Evolutionary conservation across 1,284 basidiomycete genomes (phyloP), one percentile per base, ranked within the genome.

Genomic region (Trametes polyzona): DNA sequence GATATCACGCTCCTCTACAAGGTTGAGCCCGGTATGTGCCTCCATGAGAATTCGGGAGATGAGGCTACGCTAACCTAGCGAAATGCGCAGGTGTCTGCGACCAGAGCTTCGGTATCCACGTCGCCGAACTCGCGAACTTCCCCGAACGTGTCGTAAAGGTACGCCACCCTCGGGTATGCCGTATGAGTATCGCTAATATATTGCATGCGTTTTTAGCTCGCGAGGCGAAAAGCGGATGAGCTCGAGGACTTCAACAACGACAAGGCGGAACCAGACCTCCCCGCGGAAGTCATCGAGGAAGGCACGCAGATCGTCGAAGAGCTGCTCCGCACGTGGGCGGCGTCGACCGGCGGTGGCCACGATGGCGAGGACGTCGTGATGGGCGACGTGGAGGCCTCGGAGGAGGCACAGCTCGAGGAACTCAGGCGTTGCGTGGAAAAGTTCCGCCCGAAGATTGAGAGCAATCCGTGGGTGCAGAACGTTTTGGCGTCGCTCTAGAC

Each of bases 71-170:
- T 43, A 19, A 51, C 16, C 0, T 11, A 52, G 32, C 19, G 8
- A 11, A n/a, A n/a, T n/a, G n/a, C n/a, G n/a, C 23, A 82, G 91
- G 92, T 12, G 82, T 95, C 36, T 93, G 93, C 59, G 96, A 99
- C 69, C 96, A 98, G 73, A 96, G 93, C 70, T 98, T 98, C 68
- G 97, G 97, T 74, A 99, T 99, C 42, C 96, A 99, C 66, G 97
- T 99, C 19, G 97, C 97, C 0, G 86, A 96, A 71, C 79, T 99
- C 33, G 96, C 97, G 11, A 94, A 96, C 69, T 99, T 99, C 75
- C 97, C 96, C 0, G 92, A 96, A 54, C 89, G 87, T 60, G 96
- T 99, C 4, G 87, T 98, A 59, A 93, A 90, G 78, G 92, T 95
- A 47, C 21, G 52, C 14, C 2, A 1, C 10, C 17, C 23, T 12